Percentiles rank a stretch among this genome's conserved stretches.
Conservation (phyloP, 2,329 filamentous ascomycete species). For the Cladosporium velox region DNA sequence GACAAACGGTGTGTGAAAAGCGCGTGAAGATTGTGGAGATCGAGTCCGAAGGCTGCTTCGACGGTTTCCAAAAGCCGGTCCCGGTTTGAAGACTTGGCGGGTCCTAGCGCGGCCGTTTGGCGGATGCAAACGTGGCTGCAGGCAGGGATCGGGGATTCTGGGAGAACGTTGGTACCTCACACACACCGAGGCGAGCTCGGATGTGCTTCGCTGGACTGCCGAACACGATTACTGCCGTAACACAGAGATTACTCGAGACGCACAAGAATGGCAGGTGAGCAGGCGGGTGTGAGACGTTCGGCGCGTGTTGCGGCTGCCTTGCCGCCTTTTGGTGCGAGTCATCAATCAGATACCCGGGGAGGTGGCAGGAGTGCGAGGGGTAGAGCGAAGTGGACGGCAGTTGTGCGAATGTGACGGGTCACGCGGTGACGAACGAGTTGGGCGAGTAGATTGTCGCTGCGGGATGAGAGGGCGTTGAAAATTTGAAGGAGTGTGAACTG, state of each 20-base stretch:
- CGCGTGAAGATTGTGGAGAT: constrained; percentile 21
- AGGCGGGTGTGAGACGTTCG: constrained; percentile 2
- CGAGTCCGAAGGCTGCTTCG: constrained; percentile 11
- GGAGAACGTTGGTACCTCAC: constrained; percentile 1
- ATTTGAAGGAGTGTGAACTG: constrained; percentile 17
- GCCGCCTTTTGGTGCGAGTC: constrained; percentile 1
- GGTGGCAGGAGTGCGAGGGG: not conserved
- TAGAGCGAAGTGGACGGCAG: constrained; percentile 2
- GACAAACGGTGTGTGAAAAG: constrained; percentile 9
- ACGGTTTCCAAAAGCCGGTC: constrained; percentile 8
- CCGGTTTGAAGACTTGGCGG: constrained; percentile 8
- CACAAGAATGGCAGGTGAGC: constrained; percentile 17
- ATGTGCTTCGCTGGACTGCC: constrained; percentile 16
- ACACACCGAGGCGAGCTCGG: constrained; percentile 19
- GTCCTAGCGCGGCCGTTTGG: constrained; percentile 18
- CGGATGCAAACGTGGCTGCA: constrained; percentile 21
- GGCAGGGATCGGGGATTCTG: constrained; percentile 20
- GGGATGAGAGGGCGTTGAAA: not conserved
- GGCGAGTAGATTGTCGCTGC: constrained; percentile 6
- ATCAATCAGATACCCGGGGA: constrained; percentile 10
- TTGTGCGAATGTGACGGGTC: constrained; percentile 9
- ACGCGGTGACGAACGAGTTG: constrained; percentile 4
- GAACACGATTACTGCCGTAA: constrained; percentile 2
- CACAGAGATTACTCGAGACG: not conserved
- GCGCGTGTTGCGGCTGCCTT: constrained; percentile 1